phyloP scores from a whole-genome alignment of 768 basidiomycete genomes.

The Suillus decipiens region DNA sequence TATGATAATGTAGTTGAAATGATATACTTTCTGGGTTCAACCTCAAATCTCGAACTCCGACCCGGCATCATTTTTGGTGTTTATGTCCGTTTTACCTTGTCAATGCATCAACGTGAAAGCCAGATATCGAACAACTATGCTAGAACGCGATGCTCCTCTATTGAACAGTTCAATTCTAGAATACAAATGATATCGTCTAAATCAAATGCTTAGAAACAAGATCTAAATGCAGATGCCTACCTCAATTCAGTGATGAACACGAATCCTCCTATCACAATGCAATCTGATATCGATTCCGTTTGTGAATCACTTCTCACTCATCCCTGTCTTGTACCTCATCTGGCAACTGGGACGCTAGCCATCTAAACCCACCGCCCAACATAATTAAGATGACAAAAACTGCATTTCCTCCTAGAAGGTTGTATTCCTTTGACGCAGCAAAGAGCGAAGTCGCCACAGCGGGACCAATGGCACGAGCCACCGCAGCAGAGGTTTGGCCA shows the following conservation, averaged over 20 bases:
- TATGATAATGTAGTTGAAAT: too few species aligned
- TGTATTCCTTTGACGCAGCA: slow-evolving; percentile 50
- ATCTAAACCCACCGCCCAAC: slow-evolving; percentile 28
- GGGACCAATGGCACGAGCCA: slow-evolving; percentile 52
- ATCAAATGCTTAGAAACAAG: background rate
- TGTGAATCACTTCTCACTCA: slow-evolving; percentile 11
- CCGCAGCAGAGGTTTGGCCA: slow-evolving; percentile 47
- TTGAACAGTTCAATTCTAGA: too few species aligned
- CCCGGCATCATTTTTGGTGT: too few species aligned
- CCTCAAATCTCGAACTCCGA: too few species aligned
- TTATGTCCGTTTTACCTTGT: too few species aligned
- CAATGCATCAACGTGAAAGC: too few species aligned
- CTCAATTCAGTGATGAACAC: background rate
- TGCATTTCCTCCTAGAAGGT: slow-evolving; percentile 50
- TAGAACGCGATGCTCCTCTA: too few species aligned
- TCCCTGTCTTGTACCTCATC: slow-evolving; percentile 37
- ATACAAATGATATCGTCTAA: background rate
- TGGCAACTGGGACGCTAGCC: slow-evolving; percentile 27
- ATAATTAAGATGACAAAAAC: slow-evolving; percentile 45
- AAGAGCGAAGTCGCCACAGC: slow-evolving; percentile 51
- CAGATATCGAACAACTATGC: too few species aligned
- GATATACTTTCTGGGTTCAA: too few species aligned
- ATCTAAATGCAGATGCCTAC: background rate
- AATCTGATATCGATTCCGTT: background rate
- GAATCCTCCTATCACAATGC: background rate